Base-by-base conservation (phyloP, 1,139 yeast species). In the Geotrichum citri-aurantii region DNA sequence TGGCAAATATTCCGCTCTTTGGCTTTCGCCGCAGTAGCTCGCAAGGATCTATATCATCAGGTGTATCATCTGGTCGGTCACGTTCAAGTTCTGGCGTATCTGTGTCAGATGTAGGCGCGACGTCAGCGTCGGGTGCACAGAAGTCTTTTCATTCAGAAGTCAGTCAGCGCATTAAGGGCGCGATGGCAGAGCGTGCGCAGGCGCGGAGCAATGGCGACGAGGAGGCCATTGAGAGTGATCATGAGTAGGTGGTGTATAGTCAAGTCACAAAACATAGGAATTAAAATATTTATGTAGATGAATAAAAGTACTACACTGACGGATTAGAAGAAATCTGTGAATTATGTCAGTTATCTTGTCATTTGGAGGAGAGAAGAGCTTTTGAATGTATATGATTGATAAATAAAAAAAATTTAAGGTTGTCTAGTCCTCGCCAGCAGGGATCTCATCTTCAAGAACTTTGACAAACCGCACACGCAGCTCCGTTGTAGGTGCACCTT, bases 341-440 rank as follows among this genome's bases (percentile, higher is more conserved):
- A n/a, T n/a, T n/a, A n/a, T n/a, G n/a, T n/a, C n/a, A n/a, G n/a
- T n/a, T n/a, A n/a, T n/a, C n/a, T n/a, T n/a, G n/a, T n/a, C n/a
- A n/a, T n/a, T n/a, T 37, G 44, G n/a, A n/a, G 44, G 14, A n/a
- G 17, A n/a, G 17, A n/a, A n/a, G n/a, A 19, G n/a, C 10, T 37
- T 10, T 37, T 37, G 44, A n/a, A 37, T n/a, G 29, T 4, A 5
- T 5, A 26, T 37, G 44, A n/a, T 17, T 37, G 44, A 37, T 37
- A 37, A 37, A 37, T 37, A 37, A 19, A n/a, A 37, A 17, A 7
- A 7, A n/a, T n/a, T n/a, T 26, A 5, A 26, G 5, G 44, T 37
- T 37, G n/a, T 7, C 51, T 75, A 91, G 66, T 92, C 97, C 72
- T 93, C 98, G 23, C 98, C 98, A 7, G 96, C 96, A 8, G 99